These are phyloP conservation scores for Penicillium crustosum DNA, from an alignment of 2,329 filamentous ascomycete species.

Conservation along the genomic window DNA sequence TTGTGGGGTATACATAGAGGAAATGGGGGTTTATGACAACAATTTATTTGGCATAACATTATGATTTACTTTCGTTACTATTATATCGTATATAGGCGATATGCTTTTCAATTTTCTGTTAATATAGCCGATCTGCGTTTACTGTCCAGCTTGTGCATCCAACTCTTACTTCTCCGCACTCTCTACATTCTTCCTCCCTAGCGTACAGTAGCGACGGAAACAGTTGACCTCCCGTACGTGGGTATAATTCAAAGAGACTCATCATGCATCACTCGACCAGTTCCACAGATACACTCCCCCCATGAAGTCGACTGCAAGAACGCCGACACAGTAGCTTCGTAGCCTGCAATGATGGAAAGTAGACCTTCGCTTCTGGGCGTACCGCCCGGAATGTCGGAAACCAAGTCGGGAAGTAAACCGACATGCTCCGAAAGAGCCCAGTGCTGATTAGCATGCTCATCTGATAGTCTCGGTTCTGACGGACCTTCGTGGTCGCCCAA, in stretches of 20 bases:
- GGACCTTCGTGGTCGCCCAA: slow-evolving; percentile 13
- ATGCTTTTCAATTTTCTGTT: slow-evolving; percentile 1
- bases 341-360: slow-evolving; percentile 30
- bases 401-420: slow-evolving; percentile 10
- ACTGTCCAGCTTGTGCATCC: slow-evolving; percentile 13
- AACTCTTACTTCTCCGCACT: slow-evolving; percentile 3
- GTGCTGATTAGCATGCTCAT: slow-evolving; percentile 7
- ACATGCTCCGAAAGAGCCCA: slow-evolving; percentile 13
- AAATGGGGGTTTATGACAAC: neutral
- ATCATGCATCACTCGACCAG: slow-evolving; percentile 12
- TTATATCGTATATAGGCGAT: slow-evolving; percentile 10
- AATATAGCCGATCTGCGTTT: slow-evolving; percentile 17
- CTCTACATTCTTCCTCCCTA: neutral
- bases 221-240: slow-evolving; percentile 1
- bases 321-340: slow-evolving; percentile 31
- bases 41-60: neutral
- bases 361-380: slow-evolving; percentile 23
- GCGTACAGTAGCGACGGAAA: slow-evolving; percentile 8
- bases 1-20: slow-evolving; percentile 20
- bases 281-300: slow-evolving; percentile 31
- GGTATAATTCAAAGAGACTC: slow-evolving; percentile 12
- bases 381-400: slow-evolving; percentile 4
- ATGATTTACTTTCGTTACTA: neutral
- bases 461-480: slow-evolving; percentile 1
- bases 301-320: slow-evolving; percentile 30